Base-by-base conservation (phyloP, 108 stramenopile species). In the Nitzschia putrida region DNA sequence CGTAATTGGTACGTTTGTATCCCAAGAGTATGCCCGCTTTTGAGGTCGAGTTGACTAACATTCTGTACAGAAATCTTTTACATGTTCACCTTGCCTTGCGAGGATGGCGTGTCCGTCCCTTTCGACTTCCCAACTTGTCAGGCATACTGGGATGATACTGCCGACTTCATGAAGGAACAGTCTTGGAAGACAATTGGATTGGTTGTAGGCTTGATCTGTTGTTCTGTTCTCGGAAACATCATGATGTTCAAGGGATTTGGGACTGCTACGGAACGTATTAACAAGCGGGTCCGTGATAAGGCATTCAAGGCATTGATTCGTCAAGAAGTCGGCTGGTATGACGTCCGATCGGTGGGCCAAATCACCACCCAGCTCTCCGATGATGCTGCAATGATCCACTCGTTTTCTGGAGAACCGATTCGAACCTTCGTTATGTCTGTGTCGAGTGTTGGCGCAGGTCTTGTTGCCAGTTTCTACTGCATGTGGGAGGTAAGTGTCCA, bases 321-420 rank as follows among this genome's bases (percentile, higher is more conserved):
- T 7, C 82, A 82, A 50, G 88, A 89, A 53, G 70, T 83, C 20
- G 75, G 70, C 2, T 89, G 71, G 69, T 82, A 69, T 61, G 88
- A 89, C 49, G 52, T 71, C 9, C 66, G 73, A 21, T 60, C 73
- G 12, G 73, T 81, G 25, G 86, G 85, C 9, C 37, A 73, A 14
- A 73, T 90, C 39, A 88, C 91, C 11, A 69, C 88, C 14, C 88
- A 79, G 21, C 63, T 96, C 7, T 70, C 82, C 8, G 85, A 85
- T 18, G 92, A 93, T 58, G 81, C 88, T 4, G 79, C 88, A 4
- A 54, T 87, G 68, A 60, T 90, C 11, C 81, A 89, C 53, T 43
- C 80, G 3, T 87, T 87, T 66, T 72, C 74, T 53, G 84, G 88
- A n/a, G 86, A 89, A 61, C 84, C 88, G 12, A 83, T 93, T 29